Evolutionary conservation across 2,329 filamentous ascomycete species (phyloP), one percentile per base, ranked within the genome.

Genomic region (Xylaria digitata): DNA sequence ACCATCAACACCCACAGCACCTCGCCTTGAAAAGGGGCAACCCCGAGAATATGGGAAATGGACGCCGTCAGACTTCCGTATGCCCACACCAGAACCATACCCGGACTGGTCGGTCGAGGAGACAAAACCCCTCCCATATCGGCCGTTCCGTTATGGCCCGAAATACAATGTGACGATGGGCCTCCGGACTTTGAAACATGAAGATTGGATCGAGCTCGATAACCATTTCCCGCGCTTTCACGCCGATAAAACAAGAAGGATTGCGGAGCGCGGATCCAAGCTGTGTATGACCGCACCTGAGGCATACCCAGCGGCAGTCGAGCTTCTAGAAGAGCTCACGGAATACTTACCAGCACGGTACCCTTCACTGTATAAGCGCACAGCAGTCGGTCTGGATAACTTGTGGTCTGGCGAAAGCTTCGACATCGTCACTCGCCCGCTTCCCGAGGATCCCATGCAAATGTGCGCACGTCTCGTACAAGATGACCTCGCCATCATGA

Each of bases 151-250:
- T 72, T 87, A 93, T 76, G 92, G 92, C 0, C 91, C 91, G 7
- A 91, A 89, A 68, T 93, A 94, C 77, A 86, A 91, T 74, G 85
- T 92, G 65, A 94, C 89, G 0, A 92, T 94, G 89, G 92, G 92
- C 0, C 82, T 95, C 1, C 86, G 92, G n/a, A 86, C 83, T 8
- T 85, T 92, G 80, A 82, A 87, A 37, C 89, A 87, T 79, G 86
- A 90, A 60, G 89, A 93, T 63, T 94, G 92, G 92, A 93, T 95
- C 74, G 92, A 96, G 79, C 86, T 96, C 30, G 93, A 96, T 79
- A 94, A 91, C 75, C 86, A 94, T 53, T 96, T 88, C 76, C 84
- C 89, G 0, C 87, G 86, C 60, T 96, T 85, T 76, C 92, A 96
- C 78, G 84, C 84, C 37, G 86, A 90, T 70, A 96, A 96, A 79